These are phyloP conservation scores for Fusarium heterosporum DNA, from an alignment of 2,329 filamentous ascomycete species.

Conservation along the genomic window DNA sequence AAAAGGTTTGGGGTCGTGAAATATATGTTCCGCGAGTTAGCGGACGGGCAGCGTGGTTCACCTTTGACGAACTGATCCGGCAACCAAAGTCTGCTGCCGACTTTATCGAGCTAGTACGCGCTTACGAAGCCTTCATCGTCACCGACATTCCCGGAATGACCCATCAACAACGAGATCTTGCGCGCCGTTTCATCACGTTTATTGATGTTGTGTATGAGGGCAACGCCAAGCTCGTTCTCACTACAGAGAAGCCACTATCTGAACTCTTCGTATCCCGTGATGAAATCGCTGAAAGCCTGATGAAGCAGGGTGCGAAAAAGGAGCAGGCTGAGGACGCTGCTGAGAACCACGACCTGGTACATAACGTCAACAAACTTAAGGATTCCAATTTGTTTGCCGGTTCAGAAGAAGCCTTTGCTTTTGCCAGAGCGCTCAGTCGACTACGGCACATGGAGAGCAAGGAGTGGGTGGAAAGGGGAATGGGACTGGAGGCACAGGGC, in stretches of 20 bases:
- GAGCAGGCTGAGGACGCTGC: conserved; percentile 70
- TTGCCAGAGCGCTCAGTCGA: conserved; percentile 86
- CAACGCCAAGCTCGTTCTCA: conserved; percentile 94
- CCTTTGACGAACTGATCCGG: conserved; percentile 91
- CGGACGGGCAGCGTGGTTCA: conserved; percentile 89
- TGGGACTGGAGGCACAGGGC: conserved; percentile 72
- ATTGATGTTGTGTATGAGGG: conserved; percentile 95
- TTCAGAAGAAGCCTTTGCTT: conserved; percentile 96
- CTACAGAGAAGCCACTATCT: conserved; percentile 84
- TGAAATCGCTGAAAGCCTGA: conserved; percentile 71
- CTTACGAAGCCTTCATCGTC: conserved; percentile 92
- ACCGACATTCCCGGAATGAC: conserved; percentile 95
- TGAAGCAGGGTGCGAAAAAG: conserved; percentile 60
- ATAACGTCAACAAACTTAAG: conserved; percentile 87
- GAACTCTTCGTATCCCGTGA: conserved; percentile 85
- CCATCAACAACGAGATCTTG: conserved; percentile 84
- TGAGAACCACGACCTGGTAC: conserved; percentile 83
- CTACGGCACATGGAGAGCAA: conserved; percentile 92
- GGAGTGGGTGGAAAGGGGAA: conserved; percentile 91
- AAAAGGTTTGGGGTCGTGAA: conserved; percentile 92
- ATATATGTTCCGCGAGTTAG: conserved; percentile 89
- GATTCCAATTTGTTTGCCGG: conserved; percentile 88
- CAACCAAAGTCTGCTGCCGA: conserved; percentile 91
- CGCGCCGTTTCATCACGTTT: conserved; percentile 95
- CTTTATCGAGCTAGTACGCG: conserved; percentile 90